Evolutionary conservation across 768 basidiomycete genomes (phyloP), one percentile per base, ranked within the genome.

Genomic region (Lactifluus echinatus): DNA sequence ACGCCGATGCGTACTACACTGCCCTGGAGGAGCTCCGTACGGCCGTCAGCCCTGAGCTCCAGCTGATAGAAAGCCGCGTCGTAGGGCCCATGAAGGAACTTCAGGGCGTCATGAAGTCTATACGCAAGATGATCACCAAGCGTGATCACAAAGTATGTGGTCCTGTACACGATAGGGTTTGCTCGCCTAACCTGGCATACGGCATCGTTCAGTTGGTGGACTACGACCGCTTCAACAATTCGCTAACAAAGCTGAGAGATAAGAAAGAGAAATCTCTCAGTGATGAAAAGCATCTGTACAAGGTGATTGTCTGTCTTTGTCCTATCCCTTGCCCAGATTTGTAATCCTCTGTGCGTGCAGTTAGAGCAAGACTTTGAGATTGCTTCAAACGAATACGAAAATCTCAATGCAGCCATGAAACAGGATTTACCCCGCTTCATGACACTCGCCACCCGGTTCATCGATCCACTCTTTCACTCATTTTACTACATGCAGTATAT

Each of bases 401-500:
- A 87, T 66, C 88, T 93, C 73, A 97, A 95, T 69, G 85, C 78
- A 59, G 79, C 86, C 5, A 74, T 97, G 72, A 98, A 99, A 75
- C 78, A 82, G 56, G 96, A 99, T 66, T 76, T 99, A 31, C 93
- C 94, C 2, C 82, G 82, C n/a, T 98, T 98, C 77, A 84, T 98
- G 80, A 76, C 75, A 28, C 80, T 97, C 60, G 77, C 88, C 1
- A 87, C 91, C 2, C 82, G 85, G 62, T 97, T 97, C 72, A 91
- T 98, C 68, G 87, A 94, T 63, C 96, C 96, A 0, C 75, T 98
- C n/a, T 99, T 97, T 81, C 87, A 95, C 65, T 95, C 93, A 17
- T 93, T 93, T 78, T 99, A 88, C 77, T 99, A 95, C 71, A 97
- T 99, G 93, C 93, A 98, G 92, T 94, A 66, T 67, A 93, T 83